Conservation (phyloP, 2,329 filamentous ascomycete genomes). For the Venturia pyrina region DNA sequence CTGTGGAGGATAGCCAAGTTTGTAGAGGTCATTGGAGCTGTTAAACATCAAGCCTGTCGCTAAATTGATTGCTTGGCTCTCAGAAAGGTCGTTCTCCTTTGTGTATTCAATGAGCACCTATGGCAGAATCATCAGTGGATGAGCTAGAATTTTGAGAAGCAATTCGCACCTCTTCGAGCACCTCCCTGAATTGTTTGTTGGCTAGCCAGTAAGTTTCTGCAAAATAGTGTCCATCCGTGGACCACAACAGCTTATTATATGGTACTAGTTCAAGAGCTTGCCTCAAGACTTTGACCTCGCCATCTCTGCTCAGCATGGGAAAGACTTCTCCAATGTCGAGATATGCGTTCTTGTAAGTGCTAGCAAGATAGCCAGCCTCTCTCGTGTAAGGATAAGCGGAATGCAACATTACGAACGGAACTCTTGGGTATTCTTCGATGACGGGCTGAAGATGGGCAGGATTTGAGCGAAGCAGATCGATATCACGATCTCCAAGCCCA, state of each 20-base stretch:
- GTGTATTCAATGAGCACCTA: constrained; percentile 61
- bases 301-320: constrained; percentile 64
- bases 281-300: constrained; percentile 59
- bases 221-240: constrained; percentile 70
- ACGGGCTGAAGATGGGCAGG: constrained; percentile 66
- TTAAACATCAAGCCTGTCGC: constrained; percentile 62
- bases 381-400: constrained; percentile 72
- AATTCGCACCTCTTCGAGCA: constrained; percentile 50
- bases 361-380: constrained; percentile 69
- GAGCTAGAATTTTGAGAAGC: constrained; percentile 15
- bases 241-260: constrained; percentile 67
- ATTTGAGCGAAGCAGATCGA: constrained; percentile 58
- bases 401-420: constrained; percentile 71
- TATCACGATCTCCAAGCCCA: constrained; percentile 71
- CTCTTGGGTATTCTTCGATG: constrained; percentile 56
- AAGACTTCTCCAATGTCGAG: constrained; percentile 78
- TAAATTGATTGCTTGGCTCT: constrained; percentile 51
- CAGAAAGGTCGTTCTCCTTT: constrained; percentile 49
- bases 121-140: background rate
- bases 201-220: constrained; percentile 70
- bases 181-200: constrained; percentile 61
- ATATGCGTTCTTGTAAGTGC: constrained; percentile 69
- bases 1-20: constrained; percentile 37
- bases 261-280: constrained; percentile 69
- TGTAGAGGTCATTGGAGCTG: constrained; percentile 68